Evolutionary conservation across 768 basidiomycete species (phyloP).

Genomic region (Inosperma sp.): DNA sequence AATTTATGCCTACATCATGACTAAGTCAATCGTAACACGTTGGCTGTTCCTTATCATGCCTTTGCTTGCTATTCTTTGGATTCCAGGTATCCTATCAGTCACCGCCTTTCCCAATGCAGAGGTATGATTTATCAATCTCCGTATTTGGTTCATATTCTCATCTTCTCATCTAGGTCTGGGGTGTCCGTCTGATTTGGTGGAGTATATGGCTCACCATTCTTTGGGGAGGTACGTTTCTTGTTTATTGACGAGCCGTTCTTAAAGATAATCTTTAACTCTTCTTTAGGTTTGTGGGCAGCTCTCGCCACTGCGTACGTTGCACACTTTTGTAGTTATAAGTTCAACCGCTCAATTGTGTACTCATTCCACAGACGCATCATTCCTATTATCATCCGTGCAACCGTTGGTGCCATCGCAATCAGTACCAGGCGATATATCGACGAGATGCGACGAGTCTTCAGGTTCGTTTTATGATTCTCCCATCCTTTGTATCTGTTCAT

Average conservation of each 20-base stretch:
- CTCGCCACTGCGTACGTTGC: constrained; percentile 58
- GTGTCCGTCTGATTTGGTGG: constrained; percentile 65
- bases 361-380: constrained; percentile 38
- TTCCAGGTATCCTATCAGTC: constrained; percentile 68
- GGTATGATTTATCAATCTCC: constrained; percentile 33
- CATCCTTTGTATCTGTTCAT: not conserved
- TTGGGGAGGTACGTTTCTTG: constrained; percentile 57
- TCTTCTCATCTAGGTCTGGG: constrained; percentile 43
- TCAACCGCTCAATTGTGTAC: not conserved
- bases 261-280: not conserved
- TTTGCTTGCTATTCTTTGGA: constrained; percentile 61
- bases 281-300: constrained; percentile 72
- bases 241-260: not conserved
- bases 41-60: constrained; percentile 82
- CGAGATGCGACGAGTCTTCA: constrained; percentile 62
- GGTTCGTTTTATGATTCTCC: constrained; percentile 33
- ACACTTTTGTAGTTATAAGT: constrained; percentile 6
- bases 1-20: constrained; percentile 69
- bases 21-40: constrained; percentile 70
- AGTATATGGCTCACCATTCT: constrained; percentile 77
- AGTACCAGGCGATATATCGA: constrained; percentile 71
- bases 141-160: constrained; percentile 1
- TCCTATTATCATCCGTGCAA: constrained; percentile 51
- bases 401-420: constrained; percentile 70
- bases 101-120: constrained; percentile 43